These are phyloP conservation scores for Colletotrichum magnum DNA, from an alignment of 2,329 filamentous ascomycete genomes.

Conservation along the genomic window DNA sequence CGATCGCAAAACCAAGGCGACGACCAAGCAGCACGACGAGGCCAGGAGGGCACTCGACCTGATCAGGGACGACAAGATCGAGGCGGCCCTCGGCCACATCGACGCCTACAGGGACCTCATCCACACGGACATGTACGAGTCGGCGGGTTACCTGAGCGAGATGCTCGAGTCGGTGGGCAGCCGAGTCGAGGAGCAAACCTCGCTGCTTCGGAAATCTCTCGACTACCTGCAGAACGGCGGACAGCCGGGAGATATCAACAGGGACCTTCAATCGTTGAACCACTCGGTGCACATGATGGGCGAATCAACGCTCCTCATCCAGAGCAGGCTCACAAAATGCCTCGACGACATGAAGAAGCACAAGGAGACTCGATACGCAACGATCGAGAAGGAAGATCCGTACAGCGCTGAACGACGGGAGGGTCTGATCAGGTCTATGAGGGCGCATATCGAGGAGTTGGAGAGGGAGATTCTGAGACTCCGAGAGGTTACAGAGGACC, in stretches of 20 bases:
- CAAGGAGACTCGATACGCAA: not conserved
- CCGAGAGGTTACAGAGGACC: not conserved
- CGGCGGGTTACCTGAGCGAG: constrained; percentile 1
- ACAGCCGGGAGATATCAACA: not conserved
- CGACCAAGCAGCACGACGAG: not conserved
- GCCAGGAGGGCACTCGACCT: constrained; percentile 1
- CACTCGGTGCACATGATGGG: constrained; percentile 8
- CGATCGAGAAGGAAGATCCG: not conserved
- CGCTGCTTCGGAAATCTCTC: not conserved
- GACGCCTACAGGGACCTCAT: constrained; percentile 22
- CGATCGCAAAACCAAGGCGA: not conserved
- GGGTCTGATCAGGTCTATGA: not conserved
- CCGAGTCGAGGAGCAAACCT: constrained; percentile 9
- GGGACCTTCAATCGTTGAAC: constrained; percentile 7
- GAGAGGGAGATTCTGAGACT: not conserved
- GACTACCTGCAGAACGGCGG: not conserved
- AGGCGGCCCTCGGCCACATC: constrained; percentile 16
- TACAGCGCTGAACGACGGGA: not conserved
- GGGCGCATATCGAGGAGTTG: not conserved
- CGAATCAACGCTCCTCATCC: not conserved
- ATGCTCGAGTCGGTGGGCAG: constrained; percentile 9
- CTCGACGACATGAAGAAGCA: not conserved
- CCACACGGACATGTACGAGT: constrained; percentile 15
- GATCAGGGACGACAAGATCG: not conserved
- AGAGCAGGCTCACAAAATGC: not conserved